Evolutionary conservation across 1,284 basidiomycete genomes (phyloP).

Genomic region (Erythrobasidium hasegawianum): DNA sequence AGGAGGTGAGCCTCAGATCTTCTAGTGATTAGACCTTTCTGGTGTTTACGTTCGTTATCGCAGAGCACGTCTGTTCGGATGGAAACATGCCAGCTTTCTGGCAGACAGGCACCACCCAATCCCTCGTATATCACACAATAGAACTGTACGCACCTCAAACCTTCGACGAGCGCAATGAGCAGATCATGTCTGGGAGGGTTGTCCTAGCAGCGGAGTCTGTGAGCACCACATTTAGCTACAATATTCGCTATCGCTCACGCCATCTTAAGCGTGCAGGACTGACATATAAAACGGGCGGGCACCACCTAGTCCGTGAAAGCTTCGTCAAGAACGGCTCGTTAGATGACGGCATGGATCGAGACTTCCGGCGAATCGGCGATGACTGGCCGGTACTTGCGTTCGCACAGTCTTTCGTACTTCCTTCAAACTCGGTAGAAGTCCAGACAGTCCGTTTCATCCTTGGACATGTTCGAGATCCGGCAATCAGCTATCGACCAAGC

Average conservation of each 20-base stretch:
- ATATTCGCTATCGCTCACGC: too few species aligned
- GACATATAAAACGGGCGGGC: neutral
- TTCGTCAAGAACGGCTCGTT: constrained; percentile 3
- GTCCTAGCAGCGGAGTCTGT: constrained; percentile 6
- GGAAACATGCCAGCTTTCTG: neutral
- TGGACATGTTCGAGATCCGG: constrained; percentile 13
- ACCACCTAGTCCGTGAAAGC: neutral
- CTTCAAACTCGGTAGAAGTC: neutral
- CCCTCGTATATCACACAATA: constrained; percentile 1
- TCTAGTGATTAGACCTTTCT: too few species aligned
- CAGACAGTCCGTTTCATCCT: neutral
- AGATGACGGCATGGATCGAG: neutral
- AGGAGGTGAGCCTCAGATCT: neutral
- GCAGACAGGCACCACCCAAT: neutral
- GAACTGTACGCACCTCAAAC: constrained; percentile 5
- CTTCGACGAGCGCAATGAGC: constrained; percentile 11
- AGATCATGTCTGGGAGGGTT: constrained; percentile 8
- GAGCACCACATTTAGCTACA: neutral
- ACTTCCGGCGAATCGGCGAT: constrained; percentile 7
- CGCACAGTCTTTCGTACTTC: neutral
- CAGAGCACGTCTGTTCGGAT: neutral
- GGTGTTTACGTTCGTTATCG: too few species aligned
- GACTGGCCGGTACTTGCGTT: constrained; percentile 14
- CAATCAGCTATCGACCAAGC: constrained; percentile 5
- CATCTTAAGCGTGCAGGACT: neutral